Evolutionary conservation across 108 stramenopile genomes (phyloP).

Genomic region (Cyclotella distinguenda): DNA sequence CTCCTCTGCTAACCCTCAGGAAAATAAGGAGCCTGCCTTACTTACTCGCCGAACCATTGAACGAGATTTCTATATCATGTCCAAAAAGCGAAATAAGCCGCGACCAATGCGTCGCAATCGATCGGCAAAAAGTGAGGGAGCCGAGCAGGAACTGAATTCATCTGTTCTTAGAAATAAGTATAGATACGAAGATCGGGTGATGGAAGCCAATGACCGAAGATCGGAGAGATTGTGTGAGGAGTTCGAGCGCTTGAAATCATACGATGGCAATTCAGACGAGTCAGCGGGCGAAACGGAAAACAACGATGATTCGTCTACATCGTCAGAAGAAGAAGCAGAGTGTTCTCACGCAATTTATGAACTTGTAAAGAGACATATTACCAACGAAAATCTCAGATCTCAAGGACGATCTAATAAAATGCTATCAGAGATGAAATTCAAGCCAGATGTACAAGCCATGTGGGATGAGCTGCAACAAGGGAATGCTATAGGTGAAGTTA

Average conservation of each 20-base stretch:
- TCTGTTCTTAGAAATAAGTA: slow-evolving; percentile 41
- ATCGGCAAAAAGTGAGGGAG: not conserved
- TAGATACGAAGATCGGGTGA: slow-evolving; percentile 34
- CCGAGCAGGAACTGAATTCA: slow-evolving; percentile 21
- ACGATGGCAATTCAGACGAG: slow-evolving; percentile 5
- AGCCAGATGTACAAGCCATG: slow-evolving; percentile 22
- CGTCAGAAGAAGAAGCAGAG: slow-evolving; percentile 21
- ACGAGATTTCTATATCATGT: slow-evolving; percentile 44
- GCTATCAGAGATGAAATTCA: slow-evolving; percentile 6
- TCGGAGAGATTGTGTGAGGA: slow-evolving; percentile 15
- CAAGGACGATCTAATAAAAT: slow-evolving; percentile 23
- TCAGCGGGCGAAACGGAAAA: not conserved
- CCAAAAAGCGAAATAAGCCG: slow-evolving; percentile 21
- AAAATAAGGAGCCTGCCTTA: slow-evolving; percentile 22
- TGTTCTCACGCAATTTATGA: slow-evolving; percentile 27
- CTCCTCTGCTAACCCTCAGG: not conserved
- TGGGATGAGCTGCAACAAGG: slow-evolving; percentile 31
- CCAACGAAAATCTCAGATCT: slow-evolving; percentile 33
- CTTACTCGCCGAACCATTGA: slow-evolving; percentile 38
- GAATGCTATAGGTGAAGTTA: not conserved
- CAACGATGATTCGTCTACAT: slow-evolving; percentile 4
- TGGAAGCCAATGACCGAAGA: slow-evolving; percentile 20
- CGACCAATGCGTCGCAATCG: slow-evolving; percentile 18
- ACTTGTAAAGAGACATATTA: slow-evolving; percentile 32
- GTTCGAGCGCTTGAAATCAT: slow-evolving; percentile 15